A percentile compares a stretch with the other conserved stretches of the same genome.
phyloP scores from a whole-genome alignment of 2,329 filamentous ascomycete genomes.

The Metarhizium brunneum region DNA sequence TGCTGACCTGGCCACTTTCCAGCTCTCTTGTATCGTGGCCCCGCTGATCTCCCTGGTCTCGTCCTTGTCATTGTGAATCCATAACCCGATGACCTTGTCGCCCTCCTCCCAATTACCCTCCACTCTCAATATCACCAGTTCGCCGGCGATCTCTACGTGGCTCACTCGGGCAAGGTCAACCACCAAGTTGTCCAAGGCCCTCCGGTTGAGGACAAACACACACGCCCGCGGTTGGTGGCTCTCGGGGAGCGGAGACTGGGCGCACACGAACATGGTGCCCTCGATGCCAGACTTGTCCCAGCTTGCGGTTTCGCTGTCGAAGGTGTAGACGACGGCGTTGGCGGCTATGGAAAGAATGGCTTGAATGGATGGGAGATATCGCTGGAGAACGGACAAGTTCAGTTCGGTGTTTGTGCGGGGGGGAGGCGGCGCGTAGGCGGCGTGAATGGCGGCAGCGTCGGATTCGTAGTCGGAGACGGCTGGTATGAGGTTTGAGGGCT shows the following conservation, averaged over 20 bases:
- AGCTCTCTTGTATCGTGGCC: constrained; percentile 32
- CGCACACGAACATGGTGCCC: constrained; percentile 82
- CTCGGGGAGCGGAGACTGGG: constrained; percentile 38
- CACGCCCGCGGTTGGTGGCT: constrained; percentile 34
- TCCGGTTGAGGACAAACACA: constrained; percentile 66
- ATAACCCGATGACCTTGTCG: constrained; percentile 41
- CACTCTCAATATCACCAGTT: constrained; percentile 42
- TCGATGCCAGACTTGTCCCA: constrained; percentile 87
- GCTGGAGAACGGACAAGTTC: constrained; percentile 75
- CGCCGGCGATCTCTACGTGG: constrained; percentile 53
- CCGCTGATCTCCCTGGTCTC: constrained; percentile 33
- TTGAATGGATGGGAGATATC: constrained; percentile 67
- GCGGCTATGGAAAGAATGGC: constrained; percentile 72
- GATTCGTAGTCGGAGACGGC: constrained; percentile 56
- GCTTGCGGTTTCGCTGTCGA: constrained; percentile 50
- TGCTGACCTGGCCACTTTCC: constrained; percentile 26
- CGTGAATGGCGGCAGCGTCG: constrained; percentile 40
- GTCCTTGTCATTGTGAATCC: constrained; percentile 42
- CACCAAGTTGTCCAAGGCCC: constrained; percentile 61
- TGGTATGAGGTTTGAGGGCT: constrained; percentile 30
- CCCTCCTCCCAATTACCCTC: constrained; percentile 24
- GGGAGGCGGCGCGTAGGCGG: constrained; percentile 32
- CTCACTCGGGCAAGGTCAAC: constrained; percentile 52
- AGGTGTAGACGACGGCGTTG: constrained; percentile 79
- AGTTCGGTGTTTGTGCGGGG: constrained; percentile 74